A percentile compares a stretch with the other conserved stretches of the same genome.
These are phyloP conservation scores for Kodamaea suecica DNA, from an alignment of 1,139 yeast genomes.

Conservation along the genomic window DNA sequence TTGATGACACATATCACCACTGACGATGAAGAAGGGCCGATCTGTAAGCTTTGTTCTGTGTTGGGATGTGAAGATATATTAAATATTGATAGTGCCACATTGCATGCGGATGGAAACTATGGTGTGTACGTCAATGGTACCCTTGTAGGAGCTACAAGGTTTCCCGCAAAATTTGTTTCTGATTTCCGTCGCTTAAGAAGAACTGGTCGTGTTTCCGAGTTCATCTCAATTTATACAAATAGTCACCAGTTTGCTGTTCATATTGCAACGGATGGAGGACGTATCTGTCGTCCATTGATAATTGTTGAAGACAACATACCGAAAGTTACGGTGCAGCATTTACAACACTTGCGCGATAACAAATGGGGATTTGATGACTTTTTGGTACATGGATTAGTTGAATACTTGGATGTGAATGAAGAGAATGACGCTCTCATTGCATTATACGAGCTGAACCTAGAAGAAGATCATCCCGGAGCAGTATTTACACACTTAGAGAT, in stretches of 20 bases:
- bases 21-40: conserved; percentile 93
- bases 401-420: conserved; percentile 94
- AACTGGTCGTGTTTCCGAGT: conserved; percentile 81
- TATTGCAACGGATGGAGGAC: conserved; percentile 98
- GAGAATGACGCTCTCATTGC: conserved; percentile 96
- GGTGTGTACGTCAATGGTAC: conserved; percentile 95
- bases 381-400: conserved; percentile 80
- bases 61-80: conserved; percentile 89
- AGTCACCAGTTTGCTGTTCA: conserved; percentile 90
- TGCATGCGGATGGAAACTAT: conserved; percentile 73
- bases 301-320: conserved; percentile 74
- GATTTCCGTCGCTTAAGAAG: conserved; percentile 81
- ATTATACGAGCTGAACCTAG: conserved; percentile 63
- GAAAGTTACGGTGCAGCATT: conserved; percentile 68
- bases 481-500: conserved; percentile 85
- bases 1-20: conserved; percentile 98
- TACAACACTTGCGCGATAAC: conserved; percentile 59
- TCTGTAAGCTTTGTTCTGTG: conserved; percentile 68
- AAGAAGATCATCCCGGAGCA: conserved; percentile 21
- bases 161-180: conserved; percentile 75
- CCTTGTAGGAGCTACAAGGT: conserved; percentile 81
- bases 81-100: conserved; percentile 76
- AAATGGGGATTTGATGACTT: conserved; percentile 87
- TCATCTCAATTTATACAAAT: conserved; percentile 86
- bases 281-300: conserved; percentile 95